phyloP scores from a whole-genome alignment of 148 eudicot genomes.

The Polygonum maritimum region DNA sequence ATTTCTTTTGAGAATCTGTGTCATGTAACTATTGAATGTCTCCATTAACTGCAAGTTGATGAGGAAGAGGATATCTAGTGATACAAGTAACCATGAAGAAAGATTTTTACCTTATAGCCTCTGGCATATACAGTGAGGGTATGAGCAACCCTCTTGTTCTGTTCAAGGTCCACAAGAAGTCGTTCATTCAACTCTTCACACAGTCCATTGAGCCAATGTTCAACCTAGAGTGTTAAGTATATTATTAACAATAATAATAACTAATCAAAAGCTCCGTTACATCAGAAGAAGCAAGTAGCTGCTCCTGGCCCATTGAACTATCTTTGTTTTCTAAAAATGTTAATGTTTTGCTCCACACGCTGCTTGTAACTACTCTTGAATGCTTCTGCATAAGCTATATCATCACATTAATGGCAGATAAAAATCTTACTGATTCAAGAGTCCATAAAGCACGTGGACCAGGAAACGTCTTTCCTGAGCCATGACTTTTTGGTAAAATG shows the following conservation, averaged over 20 bases:
- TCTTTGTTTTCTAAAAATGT: neutral
- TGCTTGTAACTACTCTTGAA: too few relatives aligned
- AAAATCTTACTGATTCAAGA: slow-evolving; percentile 40
- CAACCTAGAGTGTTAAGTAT: slow-evolving; percentile 36
- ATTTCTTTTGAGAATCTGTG: slow-evolving; percentile 59
- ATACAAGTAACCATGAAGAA: neutral
- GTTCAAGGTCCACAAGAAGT: slow-evolving; percentile 60
- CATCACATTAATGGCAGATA: neutral
- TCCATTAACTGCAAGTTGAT: slow-evolving; percentile 11
- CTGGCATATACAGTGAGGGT: slow-evolving; percentile 76
- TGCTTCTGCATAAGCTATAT: neutral
- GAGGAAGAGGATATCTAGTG: slow-evolving; percentile 5
- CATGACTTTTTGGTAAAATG: slow-evolving; percentile 85
- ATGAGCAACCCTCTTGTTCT: slow-evolving; percentile 77
- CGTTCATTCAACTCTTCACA: slow-evolving; percentile 90
- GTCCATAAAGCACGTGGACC: slow-evolving; percentile 65
- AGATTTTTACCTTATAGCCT: slow-evolving; percentile 52
- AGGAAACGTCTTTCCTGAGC: slow-evolving; percentile 87
- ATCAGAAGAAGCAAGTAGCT: neutral
- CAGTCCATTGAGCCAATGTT: slow-evolving; percentile 74
- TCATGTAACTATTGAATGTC: slow-evolving; percentile 44
- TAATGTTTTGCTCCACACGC: too few relatives aligned
- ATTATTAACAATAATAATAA: slow-evolving; percentile 1
- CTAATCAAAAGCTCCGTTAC: neutral
- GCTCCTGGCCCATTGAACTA: too few relatives aligned